Base-by-base conservation (phyloP, 2,329 filamentous ascomycete species). In the Metarhizium rileyi region DNA sequence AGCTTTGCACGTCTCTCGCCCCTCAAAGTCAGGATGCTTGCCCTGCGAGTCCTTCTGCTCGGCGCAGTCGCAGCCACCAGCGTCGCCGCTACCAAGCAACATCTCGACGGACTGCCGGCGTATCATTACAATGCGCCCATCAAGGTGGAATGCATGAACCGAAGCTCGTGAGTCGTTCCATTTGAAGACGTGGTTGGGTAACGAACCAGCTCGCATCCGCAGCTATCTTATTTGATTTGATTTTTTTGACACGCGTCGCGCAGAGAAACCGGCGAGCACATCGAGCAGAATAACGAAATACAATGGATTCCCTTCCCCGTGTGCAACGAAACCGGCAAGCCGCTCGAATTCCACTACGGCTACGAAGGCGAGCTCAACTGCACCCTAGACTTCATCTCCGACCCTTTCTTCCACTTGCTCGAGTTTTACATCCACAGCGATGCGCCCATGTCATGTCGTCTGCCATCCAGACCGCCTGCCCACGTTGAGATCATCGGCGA, bases 381-480 rank as follows among this genome's bases (percentile, higher is more conserved):
- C 74, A 93, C 87, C 49, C 83, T 93, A 59, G 74, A 84, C 62
- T 78, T 87, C 69, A 76, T 91, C 59, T 76, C 78, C 60, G 87
- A 91, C 64, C 79, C 85, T 38, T 85, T 90, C 75, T 93, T 89
- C 75, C 87, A 93, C 69, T 78, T 91, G 47, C 84, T 91, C 71
- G 87, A 97, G 71, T 97, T 96, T 77, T 97, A 97, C 76, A 84
- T 97, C 66, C 93, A 97, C 76, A 90, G 86, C 72, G 93, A 98
- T 69, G 90, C 90, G 18, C 93, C 93, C 9, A 76, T 97, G 46
- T 83, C 89, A 49, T 98, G 93, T 69, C 90, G 93, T 47, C 80
- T 97, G 14, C 89, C 91, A 26, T 81, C 88, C 0, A 83, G 85
- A 7, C 91, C 91, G 0, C 64, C 76, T 12, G 68, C 71, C 7